Conservation (phyloP, 306 rosid genomes). For the Glycine soja region DNA sequence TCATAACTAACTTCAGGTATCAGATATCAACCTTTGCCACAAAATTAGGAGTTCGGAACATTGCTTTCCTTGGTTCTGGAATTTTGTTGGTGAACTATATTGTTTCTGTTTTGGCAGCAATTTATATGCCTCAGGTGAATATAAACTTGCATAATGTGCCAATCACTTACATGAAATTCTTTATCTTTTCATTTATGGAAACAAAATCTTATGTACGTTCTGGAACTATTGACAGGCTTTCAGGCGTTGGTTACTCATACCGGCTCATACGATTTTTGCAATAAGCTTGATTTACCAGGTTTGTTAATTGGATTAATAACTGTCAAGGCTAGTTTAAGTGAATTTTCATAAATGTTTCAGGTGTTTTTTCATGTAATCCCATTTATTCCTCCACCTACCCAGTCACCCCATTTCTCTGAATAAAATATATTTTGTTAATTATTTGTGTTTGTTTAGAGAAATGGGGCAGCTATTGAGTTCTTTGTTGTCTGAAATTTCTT, state of each 20-base stretch:
- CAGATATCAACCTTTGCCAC: constrained; percentile 95
- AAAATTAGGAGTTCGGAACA: constrained; percentile 89
- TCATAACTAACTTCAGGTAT: constrained; percentile 64
- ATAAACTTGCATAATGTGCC: constrained; percentile 23
- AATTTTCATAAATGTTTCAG: constrained; percentile 27
- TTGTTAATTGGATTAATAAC: constrained; percentile 36
- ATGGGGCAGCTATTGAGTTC: not conserved
- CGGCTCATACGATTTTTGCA: constrained; percentile 75
- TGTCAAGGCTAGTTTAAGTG: constrained; percentile 14
- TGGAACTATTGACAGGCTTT: constrained; percentile 73
- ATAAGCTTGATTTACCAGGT: constrained; percentile 84
- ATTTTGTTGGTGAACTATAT: constrained; percentile 83
- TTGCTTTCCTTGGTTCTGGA: constrained; percentile 92
- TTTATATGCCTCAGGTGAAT: constrained; percentile 84
- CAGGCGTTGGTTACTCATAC: constrained; percentile 78
- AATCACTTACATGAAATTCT: constrained; percentile 6
- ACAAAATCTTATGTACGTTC: constrained; percentile 20
- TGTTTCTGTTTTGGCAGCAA: constrained; percentile 73
- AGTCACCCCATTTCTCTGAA: constrained; percentile 21
- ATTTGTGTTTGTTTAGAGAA: constrained; percentile 4
- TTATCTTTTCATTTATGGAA: constrained; percentile 4
- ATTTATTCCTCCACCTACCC: not conserved
- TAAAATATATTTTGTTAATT: constrained; percentile 13
- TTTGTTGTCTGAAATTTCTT: not conserved
- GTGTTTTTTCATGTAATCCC: constrained; percentile 1